Base-by-base conservation (phyloP, 2,329 filamentous ascomycete species). In the Davidsoniella neocaledoniae region DNA sequence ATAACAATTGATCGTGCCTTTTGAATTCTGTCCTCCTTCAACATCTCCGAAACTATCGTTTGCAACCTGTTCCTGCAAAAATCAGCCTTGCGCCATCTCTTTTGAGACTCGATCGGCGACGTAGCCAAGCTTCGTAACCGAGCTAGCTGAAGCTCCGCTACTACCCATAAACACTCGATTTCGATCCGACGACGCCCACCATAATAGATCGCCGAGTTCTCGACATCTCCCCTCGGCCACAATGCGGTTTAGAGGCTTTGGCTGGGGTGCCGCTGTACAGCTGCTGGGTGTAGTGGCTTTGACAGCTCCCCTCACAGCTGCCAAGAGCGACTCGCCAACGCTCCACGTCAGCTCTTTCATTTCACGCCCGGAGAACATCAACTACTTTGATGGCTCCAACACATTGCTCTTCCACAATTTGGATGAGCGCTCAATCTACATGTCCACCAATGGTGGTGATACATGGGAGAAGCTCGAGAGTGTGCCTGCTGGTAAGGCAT, bases 351-450 rank as follows among this genome's bases (percentile, higher is more conserved):
- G 69, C 48, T 65, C 73, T 43, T 84, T 95, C 66, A 69, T 82
- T 42, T 70, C 79, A 58, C 65, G 71, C 49, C 84, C 86, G 1
- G 62, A 67, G 49, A 79, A 79, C 61, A 68, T 95, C 56, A 83
- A 83, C 66, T 98, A 94, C 66, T 96, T 98, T 61, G 81, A 91
- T 60, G 85, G 90, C 63, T 88, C 85, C 56, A 81, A 94, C 62
- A 76, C 83, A 47, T 71, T 94, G 53, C 66, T 96, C 43, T 79
- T 86, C 60, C 79, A 82, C 58, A 83, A 94, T 61, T 60, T 68
- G 46, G 63, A 71, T 12, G 72, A 73, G 39, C 71, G 73, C 53
- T 77, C 77, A 54, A 71, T 94, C 47, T 87, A 81, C 64, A 80
- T 85, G 53, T 94, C 90, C 42, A 71, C 72, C 43, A 78, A 96